A percentile compares a stretch with the other conserved stretches of the same genome.
Evolutionary conservation across 345 rosid genomes (phyloP).

Genomic region (Toxicodendron radicans): DNA sequence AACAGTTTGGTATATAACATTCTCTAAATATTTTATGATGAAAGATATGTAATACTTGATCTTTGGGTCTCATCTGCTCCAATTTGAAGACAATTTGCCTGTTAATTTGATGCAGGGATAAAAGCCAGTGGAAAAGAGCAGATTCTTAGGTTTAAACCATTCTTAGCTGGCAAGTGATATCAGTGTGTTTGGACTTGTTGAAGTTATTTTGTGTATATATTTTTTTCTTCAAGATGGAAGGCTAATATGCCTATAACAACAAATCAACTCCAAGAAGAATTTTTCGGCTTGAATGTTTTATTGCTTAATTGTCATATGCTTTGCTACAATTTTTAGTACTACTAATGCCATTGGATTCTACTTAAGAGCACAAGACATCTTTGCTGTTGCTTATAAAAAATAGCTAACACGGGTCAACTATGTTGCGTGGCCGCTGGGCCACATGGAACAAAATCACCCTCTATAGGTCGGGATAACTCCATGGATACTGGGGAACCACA

Average conservation of each 20-base stretch:
- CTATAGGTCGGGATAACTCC: conserved; percentile 41
- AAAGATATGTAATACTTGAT: not conserved
- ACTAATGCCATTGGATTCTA: conserved; percentile 8
- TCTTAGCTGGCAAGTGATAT: not conserved
- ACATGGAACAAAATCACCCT: conserved; percentile 61
- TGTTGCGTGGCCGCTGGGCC: conserved; percentile 99
- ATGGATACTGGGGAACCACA: conserved; percentile 45
- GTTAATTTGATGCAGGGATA: conserved; percentile 19
- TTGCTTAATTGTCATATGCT: conserved; percentile 7
- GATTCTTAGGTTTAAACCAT: not conserved
- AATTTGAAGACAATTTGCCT: conserved; percentile 3
- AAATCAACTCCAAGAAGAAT: not conserved
- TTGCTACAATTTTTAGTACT: not conserved
- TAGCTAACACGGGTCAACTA: conserved; percentile 91
- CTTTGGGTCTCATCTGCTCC: not conserved
- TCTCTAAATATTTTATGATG: not conserved
- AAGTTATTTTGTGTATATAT: not conserved
- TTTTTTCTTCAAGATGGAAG: conserved; percentile 4
- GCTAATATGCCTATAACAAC: conserved; percentile 10
- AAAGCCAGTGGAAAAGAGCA: conserved; percentile 11
- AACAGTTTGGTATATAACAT: not conserved
- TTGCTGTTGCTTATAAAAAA: conserved; percentile 40
- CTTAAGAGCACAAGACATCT: conserved; percentile 19
- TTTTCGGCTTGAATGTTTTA: conserved; percentile 19
- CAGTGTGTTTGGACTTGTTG: not conserved